Base-by-base conservation (phyloP, 2,329 filamentous ascomycete species). In the Paecilomyces niveus region DNA sequence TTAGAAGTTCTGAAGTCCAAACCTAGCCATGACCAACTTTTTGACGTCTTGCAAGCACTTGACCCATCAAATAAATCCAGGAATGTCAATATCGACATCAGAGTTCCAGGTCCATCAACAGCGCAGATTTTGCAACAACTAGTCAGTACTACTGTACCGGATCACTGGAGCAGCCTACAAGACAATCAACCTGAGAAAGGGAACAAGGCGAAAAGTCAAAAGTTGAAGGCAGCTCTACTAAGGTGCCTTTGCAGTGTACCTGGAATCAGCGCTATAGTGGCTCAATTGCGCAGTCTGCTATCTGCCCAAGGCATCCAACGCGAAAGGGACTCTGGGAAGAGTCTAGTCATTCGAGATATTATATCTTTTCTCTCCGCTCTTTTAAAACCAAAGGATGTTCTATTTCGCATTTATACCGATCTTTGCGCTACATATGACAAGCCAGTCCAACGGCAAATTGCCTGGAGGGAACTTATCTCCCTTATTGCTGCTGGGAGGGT, bases 81-180 rank as follows among this genome's bases (percentile, higher is more conserved):
- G 50, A 24, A 64, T 13, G 54, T 69, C 52, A 59, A 62, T 22
- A 58, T 88, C 67, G 82, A 83, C 64, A 80, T 93, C 54, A 78
- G 80, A 52, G 72, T 78, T 2, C 87, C 90, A 3, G 83, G 83
- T 32, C 86, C 92, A 1, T 76, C 85, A 61, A 84, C 86, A 58
- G 86, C 90, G 21, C 89, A 92, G 65, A 84, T 97, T 32, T 79
- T 93, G 56, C 87, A 92, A 68, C 77, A 84, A 2, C 76, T 99
- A 35, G 85, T 95, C 59, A 86, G 83, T 15, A 84, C 86, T 32
- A 92, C 89, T 26, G 78, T 91, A 7, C 89, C 90, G 1, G 89
- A 92, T 68, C 96, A 93, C 73, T 97, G 94, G 93, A 70, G 79
- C 2, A 67, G 85, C 8, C 68, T 93, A 15, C 74, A 78, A 39